phyloP scores from a whole-genome alignment of 78 protist genomes.

The Guillardia theta region DNA sequence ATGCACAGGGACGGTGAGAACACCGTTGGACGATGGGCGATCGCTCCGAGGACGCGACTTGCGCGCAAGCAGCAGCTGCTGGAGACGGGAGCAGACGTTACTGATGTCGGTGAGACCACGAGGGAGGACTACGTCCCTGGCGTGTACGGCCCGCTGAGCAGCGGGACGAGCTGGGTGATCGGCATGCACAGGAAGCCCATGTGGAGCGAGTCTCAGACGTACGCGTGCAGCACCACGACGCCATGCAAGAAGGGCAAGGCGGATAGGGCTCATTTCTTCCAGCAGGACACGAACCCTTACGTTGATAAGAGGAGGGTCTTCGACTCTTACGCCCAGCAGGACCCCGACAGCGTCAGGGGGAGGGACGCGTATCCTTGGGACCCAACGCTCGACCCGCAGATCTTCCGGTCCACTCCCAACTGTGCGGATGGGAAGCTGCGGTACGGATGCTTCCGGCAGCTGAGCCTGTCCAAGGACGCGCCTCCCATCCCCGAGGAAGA shows the following conservation, averaged over 20 bases:
- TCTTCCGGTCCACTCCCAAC: no score
- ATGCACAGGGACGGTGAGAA: neutral
- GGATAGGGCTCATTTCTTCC: neutral
- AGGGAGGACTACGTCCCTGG: neutral
- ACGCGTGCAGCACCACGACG: neutral
- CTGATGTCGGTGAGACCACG: neutral
- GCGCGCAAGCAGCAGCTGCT: neutral
- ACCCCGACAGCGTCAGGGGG: no score
- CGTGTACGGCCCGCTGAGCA: neutral
- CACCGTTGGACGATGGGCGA: neutral
- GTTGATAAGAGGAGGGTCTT: neutral
- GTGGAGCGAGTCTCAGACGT: constrained; percentile 36
- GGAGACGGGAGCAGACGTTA: neutral
- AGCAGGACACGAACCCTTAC: neutral
- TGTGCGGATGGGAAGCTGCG: no score
- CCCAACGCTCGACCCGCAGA: no score
- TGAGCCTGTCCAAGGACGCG: no score
- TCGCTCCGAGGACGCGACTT: neutral
- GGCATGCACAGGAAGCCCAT: neutral
- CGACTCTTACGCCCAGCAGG: constrained; percentile 35
- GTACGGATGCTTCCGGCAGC: no score
- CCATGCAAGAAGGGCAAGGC: neutral
- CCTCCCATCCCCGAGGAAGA: no score
- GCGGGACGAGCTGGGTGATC: neutral
- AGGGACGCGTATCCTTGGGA: no score